Evolutionary conservation across 805 yeast genomes (phyloP).

Genomic region (Pichia cephalocereana): DNA sequence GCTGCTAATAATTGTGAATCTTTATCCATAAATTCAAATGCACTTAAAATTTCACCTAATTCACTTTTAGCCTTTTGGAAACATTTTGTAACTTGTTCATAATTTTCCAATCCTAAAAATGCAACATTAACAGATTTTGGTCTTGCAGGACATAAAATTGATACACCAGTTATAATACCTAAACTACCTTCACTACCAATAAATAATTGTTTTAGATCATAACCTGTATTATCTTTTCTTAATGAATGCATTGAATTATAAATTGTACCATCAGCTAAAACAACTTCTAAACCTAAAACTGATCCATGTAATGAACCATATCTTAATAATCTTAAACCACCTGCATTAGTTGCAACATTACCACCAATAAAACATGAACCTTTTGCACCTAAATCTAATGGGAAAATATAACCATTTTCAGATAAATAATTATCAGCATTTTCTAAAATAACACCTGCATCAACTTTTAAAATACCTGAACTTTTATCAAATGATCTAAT

Average conservation of each 20-base stretch:
- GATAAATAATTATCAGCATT: conserved; percentile 70
- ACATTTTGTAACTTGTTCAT: conserved; percentile 75
- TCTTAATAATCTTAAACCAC: conserved; percentile 79
- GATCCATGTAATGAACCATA: conserved; percentile 92
- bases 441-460: conserved; percentile 86
- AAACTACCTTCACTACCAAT: conserved; percentile 93
- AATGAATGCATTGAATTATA: conserved; percentile 73
- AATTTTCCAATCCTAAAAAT: conserved; percentile 71
- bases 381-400: conserved; percentile 90
- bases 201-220: conserved; percentile 83
- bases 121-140: conserved; percentile 84
- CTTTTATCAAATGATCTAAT: conserved; percentile 73
- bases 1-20: conserved; percentile 58
- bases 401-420: conserved; percentile 84
- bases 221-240: conserved; percentile 93
- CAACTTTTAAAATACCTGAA: conserved; percentile 80
- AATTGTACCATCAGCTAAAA: conserved; percentile 82
- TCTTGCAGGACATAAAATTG: conserved; percentile 82
- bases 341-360: conserved; percentile 91
- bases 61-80: conserved; percentile 72
- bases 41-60: conserved; percentile 77
- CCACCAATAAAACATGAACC: conserved; percentile 97
- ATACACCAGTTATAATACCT: conserved; percentile 85
- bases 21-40: conserved; percentile 89
- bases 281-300: conserved; percentile 86